These are phyloP conservation scores for Chloromonas sp. DNA, from an alignment of 163 green algal species.

Conservation along the genomic window DNA sequence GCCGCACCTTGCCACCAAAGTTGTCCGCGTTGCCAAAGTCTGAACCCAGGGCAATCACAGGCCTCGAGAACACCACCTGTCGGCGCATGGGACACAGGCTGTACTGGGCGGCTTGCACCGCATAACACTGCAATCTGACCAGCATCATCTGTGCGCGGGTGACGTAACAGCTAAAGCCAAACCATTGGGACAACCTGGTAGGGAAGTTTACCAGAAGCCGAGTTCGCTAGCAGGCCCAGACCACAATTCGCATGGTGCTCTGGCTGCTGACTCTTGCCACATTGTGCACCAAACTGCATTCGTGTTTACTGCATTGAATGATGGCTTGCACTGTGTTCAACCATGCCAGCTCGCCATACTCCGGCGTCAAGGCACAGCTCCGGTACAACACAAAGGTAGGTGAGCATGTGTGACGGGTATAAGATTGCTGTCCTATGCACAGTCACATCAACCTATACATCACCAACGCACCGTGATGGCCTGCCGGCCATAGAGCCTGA, in stretches of 20 bases:
- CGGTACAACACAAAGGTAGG: too few species aligned
- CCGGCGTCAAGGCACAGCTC: too few species aligned
- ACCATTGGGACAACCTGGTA: too few species aligned
- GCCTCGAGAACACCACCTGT: constrained; percentile 51
- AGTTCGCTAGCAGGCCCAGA: too few species aligned
- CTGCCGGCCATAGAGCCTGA: background rate
- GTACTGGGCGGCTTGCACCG: too few species aligned
- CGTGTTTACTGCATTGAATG: background rate
- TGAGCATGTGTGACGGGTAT: too few species aligned
- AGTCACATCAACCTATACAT: background rate
- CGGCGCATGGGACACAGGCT: too few species aligned
- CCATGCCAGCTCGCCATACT: background rate
- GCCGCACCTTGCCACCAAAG: background rate
- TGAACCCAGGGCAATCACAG: constrained; percentile 46
- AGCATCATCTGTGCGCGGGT: too few species aligned
- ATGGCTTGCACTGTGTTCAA: background rate
- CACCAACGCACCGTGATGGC: background rate
- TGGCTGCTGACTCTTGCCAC: background rate
- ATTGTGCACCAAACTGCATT: background rate
- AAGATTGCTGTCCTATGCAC: too few species aligned
- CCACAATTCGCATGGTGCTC: background rate
- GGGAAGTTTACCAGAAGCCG: too few species aligned
- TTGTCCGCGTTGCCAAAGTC: constrained; percentile 29
- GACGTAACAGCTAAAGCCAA: too few species aligned
- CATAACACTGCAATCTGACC: too few species aligned